These are phyloP conservation scores for Pezicula neosporulosa DNA, from an alignment of 2,329 filamentous ascomycete genomes.

Conservation along the genomic window DNA sequence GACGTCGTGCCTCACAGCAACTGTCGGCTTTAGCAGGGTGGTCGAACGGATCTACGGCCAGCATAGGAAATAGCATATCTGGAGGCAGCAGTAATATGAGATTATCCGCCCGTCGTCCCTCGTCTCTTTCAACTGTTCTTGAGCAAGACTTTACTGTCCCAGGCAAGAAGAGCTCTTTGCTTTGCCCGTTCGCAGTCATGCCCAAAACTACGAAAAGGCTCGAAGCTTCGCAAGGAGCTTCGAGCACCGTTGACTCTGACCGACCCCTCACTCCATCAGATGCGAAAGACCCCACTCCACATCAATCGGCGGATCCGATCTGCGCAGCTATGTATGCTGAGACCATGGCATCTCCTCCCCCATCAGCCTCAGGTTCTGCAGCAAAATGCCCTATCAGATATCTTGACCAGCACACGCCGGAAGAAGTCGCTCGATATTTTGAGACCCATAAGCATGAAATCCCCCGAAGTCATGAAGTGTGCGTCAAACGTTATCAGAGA, in stretches of 20 bases:
- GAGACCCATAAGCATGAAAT: conserved; percentile 95
- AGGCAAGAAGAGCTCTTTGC: conserved; percentile 74
- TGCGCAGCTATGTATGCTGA: conserved; percentile 63
- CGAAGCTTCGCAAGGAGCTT: conserved; percentile 10
- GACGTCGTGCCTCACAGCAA: conserved; percentile 53
- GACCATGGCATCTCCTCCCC: conserved; percentile 38
- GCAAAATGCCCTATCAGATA: conserved; percentile 89
- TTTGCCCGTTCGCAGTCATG: conserved; percentile 69
- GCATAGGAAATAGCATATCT: conserved; percentile 35
- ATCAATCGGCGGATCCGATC: conserved; percentile 55
- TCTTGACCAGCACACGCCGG: conserved; percentile 85
- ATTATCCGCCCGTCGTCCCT: conserved; percentile 40
- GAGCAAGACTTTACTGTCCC: conserved; percentile 90
- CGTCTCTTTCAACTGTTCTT: conserved; percentile 60
- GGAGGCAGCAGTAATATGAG: conserved; percentile 33
- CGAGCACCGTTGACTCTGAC: conserved; percentile 20
- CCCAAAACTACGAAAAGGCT: conserved; percentile 14
- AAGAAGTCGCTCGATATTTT: conserved; percentile 91
- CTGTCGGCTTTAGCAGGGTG: conserved; percentile 44
- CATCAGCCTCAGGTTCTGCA: conserved; percentile 46
- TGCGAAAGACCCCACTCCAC: conserved; percentile 39
- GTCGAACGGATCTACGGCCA: conserved; percentile 38
- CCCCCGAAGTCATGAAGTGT: conserved; percentile 89
- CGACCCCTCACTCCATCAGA: conserved; percentile 22
- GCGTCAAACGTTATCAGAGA: conserved; percentile 83